Base-by-base conservation (phyloP, 2,329 filamentous ascomycete genomes). In the Colletotrichum trifolii region DNA sequence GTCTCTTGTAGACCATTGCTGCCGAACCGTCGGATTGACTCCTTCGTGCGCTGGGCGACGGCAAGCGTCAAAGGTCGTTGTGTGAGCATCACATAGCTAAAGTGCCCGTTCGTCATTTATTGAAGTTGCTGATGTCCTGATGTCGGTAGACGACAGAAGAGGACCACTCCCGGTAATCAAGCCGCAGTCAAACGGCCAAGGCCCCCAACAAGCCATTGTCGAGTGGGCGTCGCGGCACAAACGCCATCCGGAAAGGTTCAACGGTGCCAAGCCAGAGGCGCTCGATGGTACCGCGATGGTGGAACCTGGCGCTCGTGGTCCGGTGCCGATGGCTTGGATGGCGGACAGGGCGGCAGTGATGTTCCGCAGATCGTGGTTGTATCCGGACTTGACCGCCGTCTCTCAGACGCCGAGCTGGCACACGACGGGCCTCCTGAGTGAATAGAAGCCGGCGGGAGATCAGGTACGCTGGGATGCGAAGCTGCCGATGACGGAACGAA, bases 351-450 rank as follows among this genome's bases (percentile, higher is more conserved):
- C 43, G 39, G 8, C 6, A 35, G 39, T n/a, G 39, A 36, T 8
- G 4, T 25, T 7, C 42, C 39, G 25, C 36, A 34, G 38, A 58
- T 50, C 12, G 25, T 58, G 46, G 49, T 49, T 34, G 38, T 43
- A 6, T 64, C 13, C 43, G 56, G 61, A 47, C 50, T 12, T 55
- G 62, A 36, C 50, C 62, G 46, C 48, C 57, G 62, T 61, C 57
- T 61, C 57, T 62, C 62, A 65, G 46, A 64, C 61, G 45, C 46
- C 52, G 35, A 35, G 55, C 46, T 12, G n/a, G 48, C 11, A 15
- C 57, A 33, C 36, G 25, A 10, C 25, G 11, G 7, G 46, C n/a
- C 58, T 49, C 58, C 45, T 61, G 35, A 38, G 6, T 6, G 17
- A 17, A n/a, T 35, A 35, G 57, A 48, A 50, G 57, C 61, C 55